Evolutionary conservation across 352 stramenopile species (phyloP).

Genomic region (Blastocystis sp.): DNA sequence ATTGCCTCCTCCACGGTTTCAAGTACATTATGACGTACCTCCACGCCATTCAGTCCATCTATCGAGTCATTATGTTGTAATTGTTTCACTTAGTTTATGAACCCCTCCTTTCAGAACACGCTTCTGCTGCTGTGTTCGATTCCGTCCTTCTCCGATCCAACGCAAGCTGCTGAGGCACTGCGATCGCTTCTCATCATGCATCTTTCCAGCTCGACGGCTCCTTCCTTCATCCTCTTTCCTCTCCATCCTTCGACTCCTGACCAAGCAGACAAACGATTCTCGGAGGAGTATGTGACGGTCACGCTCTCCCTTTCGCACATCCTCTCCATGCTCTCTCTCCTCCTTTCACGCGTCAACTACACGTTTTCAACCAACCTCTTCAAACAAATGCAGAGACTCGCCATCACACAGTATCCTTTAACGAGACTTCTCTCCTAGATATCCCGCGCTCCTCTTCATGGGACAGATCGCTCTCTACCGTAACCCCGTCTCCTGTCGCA

Average conservation of each 20-base stretch:
- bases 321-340: neutral
- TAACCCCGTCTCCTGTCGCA: neutral
- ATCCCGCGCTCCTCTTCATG: neutral
- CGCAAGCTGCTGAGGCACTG: neutral
- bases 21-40: neutral
- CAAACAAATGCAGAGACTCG: constrained; percentile 32
- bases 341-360: constrained; percentile 29
- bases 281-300: neutral
- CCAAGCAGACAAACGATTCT: too few relatives aligned
- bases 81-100: neutral
- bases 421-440: neutral
- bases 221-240: neutral
- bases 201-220: neutral
- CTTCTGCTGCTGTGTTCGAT: constrained; percentile 10
- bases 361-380: constrained; percentile 32
- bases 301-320: neutral
- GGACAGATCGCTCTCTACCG: constrained; percentile 29
- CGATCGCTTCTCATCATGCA: neutral
- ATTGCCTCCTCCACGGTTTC: constrained; percentile 1
- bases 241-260: neutral
- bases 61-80: neutral
- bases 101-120: constrained; percentile 12
- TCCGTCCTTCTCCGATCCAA: neutral
- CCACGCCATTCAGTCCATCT: neutral
- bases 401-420: neutral